These are phyloP conservation scores for Paramecium sexaurelia DNA, from an alignment of 73 alveolate species.

Conservation along the genomic window DNA sequence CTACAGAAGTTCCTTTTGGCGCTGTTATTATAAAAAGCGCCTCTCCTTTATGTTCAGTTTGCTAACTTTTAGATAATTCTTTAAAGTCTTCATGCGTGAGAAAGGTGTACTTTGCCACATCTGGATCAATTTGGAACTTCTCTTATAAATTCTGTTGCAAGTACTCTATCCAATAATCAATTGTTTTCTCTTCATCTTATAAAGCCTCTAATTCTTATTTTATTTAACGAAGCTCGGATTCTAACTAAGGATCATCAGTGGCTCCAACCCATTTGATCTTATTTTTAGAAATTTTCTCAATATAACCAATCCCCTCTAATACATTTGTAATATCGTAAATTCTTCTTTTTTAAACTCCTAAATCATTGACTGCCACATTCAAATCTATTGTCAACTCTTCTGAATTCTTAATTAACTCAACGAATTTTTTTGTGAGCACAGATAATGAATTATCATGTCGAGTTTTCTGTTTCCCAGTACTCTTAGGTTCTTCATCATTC, in stretches of 20 bases:
- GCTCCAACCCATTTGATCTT: conserved; percentile 74
- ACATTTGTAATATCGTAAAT: conserved; percentile 77
- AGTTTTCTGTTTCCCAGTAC: conserved; percentile 33
- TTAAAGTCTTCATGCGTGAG: conserved; percentile 72
- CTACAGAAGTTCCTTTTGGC: conserved; percentile 75
- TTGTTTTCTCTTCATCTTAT: conserved; percentile 61
- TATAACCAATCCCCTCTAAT: conserved; percentile 74
- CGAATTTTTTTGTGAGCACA: conserved; percentile 74
- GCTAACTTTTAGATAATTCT: conserved; percentile 56
- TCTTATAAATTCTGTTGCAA: conserved; percentile 58
- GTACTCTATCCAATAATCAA: conserved; percentile 74
- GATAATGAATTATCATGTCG: conserved; percentile 73
- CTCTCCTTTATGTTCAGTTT: conserved; percentile 57
- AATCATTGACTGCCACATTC: conserved; percentile 68
- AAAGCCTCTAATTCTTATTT: conserved; percentile 63
- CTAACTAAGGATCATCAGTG: conserved; percentile 63
- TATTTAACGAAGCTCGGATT: conserved; percentile 38
- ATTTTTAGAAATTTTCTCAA: conserved; percentile 70
- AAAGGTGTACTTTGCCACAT: conserved; percentile 68
- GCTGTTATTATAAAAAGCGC: conserved; percentile 71
- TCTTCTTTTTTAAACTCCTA: conserved; percentile 70
- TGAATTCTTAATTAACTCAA: conserved; percentile 67
- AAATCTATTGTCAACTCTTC: conserved; percentile 69
- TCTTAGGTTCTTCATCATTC: not conserved
- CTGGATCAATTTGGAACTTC: conserved; percentile 64